Base-by-base conservation (phyloP, 805 yeast genomes). In the Teunomyces barrocoloradensis region DNA sequence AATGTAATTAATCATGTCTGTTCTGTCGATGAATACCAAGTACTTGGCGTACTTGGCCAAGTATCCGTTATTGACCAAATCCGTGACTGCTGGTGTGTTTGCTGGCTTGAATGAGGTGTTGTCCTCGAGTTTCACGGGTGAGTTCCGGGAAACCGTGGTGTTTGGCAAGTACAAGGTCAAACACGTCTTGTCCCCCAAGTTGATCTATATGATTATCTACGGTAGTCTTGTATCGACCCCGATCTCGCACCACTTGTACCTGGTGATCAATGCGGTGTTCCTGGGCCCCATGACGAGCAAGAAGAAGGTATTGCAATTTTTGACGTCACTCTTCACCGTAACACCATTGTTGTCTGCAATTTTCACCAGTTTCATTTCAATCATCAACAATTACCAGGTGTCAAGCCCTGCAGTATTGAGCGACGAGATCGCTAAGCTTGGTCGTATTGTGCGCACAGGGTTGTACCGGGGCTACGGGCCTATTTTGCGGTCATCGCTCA, bases 51-150 rank as follows among this genome's bases (percentile, higher is more conserved):
- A 66, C 29, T 59, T 83, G 35, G 55, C 63, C 6, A 69, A 65
- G 47, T 69, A 80, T 50, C 89, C 89, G 0, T 61, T 84, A 10
- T 60, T 79, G 41, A 82, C 87, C 42, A 84, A 84, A 57, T 70
- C 83, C 1, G 52, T 77, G 15, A 83, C 88, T 0, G 74, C 82
- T 1, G 84, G 80, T 0, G 57, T 76, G 0, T 65, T 83, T n/a
- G 77, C 78, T 6, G 71, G 79, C 0, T 64, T 83, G 39, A 82
- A 82, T 53, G 89, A 84, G 58, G 64, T 75, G 33, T 70, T 83
- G 12, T 84, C 88, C 0, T 70, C 82, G 2, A 49, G 65, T 0
- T 55, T 78, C 11, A 73, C 87, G 2, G 71, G 75, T 35, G 84
- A 81, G 44, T 63, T 65, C 51, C 58, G 65, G 20, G 51, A 59